A percentile compares a stretch with the other conserved stretches of the same genome.
These are phyloP conservation scores for Blastocystis sp. DNA, from an alignment of 352 stramenopile genomes.

Conservation along the genomic window DNA sequence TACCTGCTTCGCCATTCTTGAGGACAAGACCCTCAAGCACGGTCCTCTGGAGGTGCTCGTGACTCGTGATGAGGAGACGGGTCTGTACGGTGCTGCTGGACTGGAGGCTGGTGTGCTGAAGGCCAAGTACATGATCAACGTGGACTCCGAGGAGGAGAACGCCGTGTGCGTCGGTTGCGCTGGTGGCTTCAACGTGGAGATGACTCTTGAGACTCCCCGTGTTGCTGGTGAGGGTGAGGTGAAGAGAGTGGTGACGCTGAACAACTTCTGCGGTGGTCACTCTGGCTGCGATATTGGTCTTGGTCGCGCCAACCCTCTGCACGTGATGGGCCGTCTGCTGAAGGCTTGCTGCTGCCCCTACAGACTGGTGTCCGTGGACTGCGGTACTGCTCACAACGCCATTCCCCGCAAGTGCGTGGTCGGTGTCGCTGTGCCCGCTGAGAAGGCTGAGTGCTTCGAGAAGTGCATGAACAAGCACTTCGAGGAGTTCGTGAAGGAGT, in stretches of 20 bases:
- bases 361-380: slow-evolving; percentile 75
- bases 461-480: slow-evolving; percentile 74
- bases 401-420: slow-evolving; percentile 78
- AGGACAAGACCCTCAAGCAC: slow-evolving; percentile 75
- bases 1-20: slow-evolving; percentile 76
- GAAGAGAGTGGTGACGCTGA: slow-evolving; percentile 68
- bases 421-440: slow-evolving; percentile 75
- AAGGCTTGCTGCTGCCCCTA: slow-evolving; percentile 67
- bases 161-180: slow-evolving; percentile 78
- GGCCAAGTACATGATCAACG: slow-evolving; percentile 77
- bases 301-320: slow-evolving; percentile 76
- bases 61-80: slow-evolving; percentile 79
- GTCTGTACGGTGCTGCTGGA: slow-evolving; percentile 76
- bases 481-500: slow-evolving; percentile 73
- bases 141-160: slow-evolving; percentile 78
- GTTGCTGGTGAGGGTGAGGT: slow-evolving; percentile 15
- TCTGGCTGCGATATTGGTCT: slow-evolving; percentile 77
- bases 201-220: slow-evolving; percentile 70
- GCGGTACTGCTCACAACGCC: slow-evolving; percentile 78
- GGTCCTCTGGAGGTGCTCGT: slow-evolving; percentile 78
- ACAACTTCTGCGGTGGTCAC: slow-evolving; percentile 78
- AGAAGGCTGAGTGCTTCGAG: slow-evolving; percentile 71
- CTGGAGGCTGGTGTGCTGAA: slow-evolving; percentile 77
- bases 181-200: slow-evolving; percentile 76
- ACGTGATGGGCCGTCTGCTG: slow-evolving; percentile 69